phyloP scores from a whole-genome alignment of 768 basidiomycete species.

The Leucocoprinus birnbaumii region DNA sequence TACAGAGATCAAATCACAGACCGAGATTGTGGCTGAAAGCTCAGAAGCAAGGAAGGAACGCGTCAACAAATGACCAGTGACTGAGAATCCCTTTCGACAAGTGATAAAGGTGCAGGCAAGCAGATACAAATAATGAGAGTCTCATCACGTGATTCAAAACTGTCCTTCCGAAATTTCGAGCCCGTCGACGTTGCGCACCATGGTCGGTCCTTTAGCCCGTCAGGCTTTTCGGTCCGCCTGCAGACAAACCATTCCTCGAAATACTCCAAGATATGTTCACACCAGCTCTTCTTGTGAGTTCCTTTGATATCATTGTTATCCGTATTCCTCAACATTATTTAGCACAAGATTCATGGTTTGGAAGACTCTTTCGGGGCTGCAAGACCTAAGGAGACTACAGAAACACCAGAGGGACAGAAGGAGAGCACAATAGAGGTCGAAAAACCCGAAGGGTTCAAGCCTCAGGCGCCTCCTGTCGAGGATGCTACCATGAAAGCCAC shows the following conservation, averaged over 20 bases:
- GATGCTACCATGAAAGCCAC: not conserved
- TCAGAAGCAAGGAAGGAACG: too few species aligned
- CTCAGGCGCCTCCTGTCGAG: not conserved
- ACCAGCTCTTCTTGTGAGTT: not conserved
- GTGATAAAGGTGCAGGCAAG: not conserved
- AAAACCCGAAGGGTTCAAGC: not conserved
- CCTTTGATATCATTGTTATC: not conserved
- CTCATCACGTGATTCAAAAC: not conserved
- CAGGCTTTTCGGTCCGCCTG: not conserved
- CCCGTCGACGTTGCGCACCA: not conserved
- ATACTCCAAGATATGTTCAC: not conserved
- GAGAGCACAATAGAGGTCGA: too few species aligned
- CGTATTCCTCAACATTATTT: not conserved
- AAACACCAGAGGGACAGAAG: not conserved
- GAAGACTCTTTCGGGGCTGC: not conserved
- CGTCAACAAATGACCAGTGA: too few species aligned
- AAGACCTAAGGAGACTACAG: not conserved
- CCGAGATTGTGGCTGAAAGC: too few species aligned
- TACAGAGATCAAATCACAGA: too few species aligned
- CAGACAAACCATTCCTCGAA: not conserved
- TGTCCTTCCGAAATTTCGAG: not conserved
- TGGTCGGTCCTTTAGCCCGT: slow-evolving; percentile 6
- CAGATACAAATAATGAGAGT: not conserved
- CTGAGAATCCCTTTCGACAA: not conserved
- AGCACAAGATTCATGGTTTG: slow-evolving; percentile 1